Base-by-base conservation (phyloP, 805 yeast species). In the Clavispora santaluciae region DNA sequence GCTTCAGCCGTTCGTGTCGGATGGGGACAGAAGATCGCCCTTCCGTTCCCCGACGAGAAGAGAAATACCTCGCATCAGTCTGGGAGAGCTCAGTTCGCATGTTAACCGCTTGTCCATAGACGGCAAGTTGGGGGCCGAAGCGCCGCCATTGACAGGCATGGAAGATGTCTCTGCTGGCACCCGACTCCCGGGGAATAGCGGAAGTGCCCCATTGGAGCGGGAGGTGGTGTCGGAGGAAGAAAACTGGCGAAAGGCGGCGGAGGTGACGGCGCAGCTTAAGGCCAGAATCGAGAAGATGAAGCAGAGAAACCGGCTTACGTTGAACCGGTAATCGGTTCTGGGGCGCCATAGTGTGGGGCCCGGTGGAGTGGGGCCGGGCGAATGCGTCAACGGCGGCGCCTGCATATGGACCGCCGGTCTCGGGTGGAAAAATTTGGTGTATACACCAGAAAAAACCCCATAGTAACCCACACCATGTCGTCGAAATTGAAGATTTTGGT, bases 281-380 rank as follows among this genome's bases (percentile, higher is more conserved):
- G 95, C 89, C 0, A 68, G 96, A 52, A 89, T 89, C 34, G 95
- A 86, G 61, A 82, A 83, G 60, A 88, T 89, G 96, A 85, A 85
- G 56, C 86, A 86, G 10, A 71, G 83, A 35, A 59, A 70, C 15
- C 49, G 51, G 18, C 45, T 49, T 16, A 30, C 45, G 3, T 13
- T 26, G 64, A 25, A 40, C 40, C 29, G 41, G 31, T 23, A 51
- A 64, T 11, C 41, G 13, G 4, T 25, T 17, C 21, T 8, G 25
- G 11, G 11, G 25, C 10, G 11, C 7, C 25, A 7, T 22, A 8
- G 25, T 11, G 24, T 22, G 7, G 10, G 7, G 24, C 10, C 24
- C 24, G 24, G 24, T 22, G 30, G n/a, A n/a, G n/a, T n/a, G n/a
- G n/a, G n/a, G n/a, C n/a, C n/a, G n/a, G n/a, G n/a, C n/a, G 25